Conservation (phyloP, 1,284 basidiomycete genomes). For the Amylostereum chailletii region DNA sequence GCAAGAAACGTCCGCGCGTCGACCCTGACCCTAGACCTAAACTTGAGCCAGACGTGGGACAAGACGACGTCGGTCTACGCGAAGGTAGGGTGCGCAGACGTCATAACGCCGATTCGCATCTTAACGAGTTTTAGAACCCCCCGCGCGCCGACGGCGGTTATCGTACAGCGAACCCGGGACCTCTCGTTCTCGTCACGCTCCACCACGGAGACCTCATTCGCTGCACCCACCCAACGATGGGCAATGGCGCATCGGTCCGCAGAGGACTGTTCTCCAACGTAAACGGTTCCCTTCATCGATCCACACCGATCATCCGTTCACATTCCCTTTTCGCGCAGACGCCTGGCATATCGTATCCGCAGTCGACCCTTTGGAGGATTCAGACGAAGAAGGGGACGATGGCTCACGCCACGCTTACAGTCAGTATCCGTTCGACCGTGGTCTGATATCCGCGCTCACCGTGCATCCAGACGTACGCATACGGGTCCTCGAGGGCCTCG, state of each 20-base stretch:
- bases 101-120: not conserved
- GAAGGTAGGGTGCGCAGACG: not conserved
- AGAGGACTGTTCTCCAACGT: constrained; percentile 44
- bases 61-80: not conserved
- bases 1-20: constrained; percentile 10
- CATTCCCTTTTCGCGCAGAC: constrained; percentile 27
- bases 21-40: constrained; percentile 13
- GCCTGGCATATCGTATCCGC: constrained; percentile 47
- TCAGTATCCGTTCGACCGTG: constrained; percentile 19
- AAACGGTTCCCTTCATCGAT: constrained; percentile 16
- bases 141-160: not conserved
- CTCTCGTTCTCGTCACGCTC: not conserved
- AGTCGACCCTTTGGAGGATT: constrained; percentile 43
- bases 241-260: constrained; percentile 12
- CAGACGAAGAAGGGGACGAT: constrained; percentile 54
- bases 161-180: not conserved
- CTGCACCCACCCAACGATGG: not conserved
- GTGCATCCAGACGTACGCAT: constrained; percentile 8
- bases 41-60: not conserved
- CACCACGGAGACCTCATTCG: not conserved
- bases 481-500: constrained; percentile 9
- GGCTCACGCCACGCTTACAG: constrained; percentile 45
- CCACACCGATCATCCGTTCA: constrained; percentile 4
- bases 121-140: not conserved
- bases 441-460: not conserved